Base-by-base conservation (phyloP, 2,329 filamentous ascomycete genomes). In the Teratosphaeria destructans region DNA sequence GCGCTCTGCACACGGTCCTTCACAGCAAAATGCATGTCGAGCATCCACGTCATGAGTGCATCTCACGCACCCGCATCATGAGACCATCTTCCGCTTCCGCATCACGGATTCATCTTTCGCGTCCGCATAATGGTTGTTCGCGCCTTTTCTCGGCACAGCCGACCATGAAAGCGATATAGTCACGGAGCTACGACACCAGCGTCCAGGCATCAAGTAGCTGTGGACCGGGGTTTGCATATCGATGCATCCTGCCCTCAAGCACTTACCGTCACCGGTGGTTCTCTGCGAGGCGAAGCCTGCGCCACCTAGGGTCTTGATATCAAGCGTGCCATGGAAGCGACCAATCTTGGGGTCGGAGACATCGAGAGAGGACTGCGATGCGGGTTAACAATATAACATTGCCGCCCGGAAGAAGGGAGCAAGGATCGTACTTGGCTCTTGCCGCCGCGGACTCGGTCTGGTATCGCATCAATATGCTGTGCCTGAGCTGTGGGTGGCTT, bases 251-350 rank as follows among this genome's bases (percentile, higher is more conserved):
- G 43, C 43, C 19, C 43, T 23, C 6, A n/a, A 49, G 43, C 43
- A 49, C 43, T 34, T 37, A 54, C 53, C 53, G 7, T 84, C 82
- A 47, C 73, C 73, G 3, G 78, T 79, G 4, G 86, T 90, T 54
- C 86, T 82, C 71, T 93, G 90, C 4, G 86, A 89, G 10, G 89
- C 89, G 70, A 95, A 94, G 5, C 90, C 90, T 0, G 90, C 89
- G 34, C 88, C 89, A 29, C 89, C 89, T 0, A 94, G 82, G 0
- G 88, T 84, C 57, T 80, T 81, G 63, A 86, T 90, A 73, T 94
- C 89, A 23, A 94, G 79, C 27, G 78, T 77, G 2, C 90, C 89
- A 63, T 82, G 75, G 74, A 92, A 91, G 8, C 71, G 72, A 3
- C 79, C 82, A 4, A 70, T 72, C 54, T 72, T 64, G 10, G 71